A percentile compares a stretch with the other conserved stretches of the same genome.
Conservation (phyloP, 2,329 filamentous ascomycete species). For the Aspergillus costaricaensis region DNA sequence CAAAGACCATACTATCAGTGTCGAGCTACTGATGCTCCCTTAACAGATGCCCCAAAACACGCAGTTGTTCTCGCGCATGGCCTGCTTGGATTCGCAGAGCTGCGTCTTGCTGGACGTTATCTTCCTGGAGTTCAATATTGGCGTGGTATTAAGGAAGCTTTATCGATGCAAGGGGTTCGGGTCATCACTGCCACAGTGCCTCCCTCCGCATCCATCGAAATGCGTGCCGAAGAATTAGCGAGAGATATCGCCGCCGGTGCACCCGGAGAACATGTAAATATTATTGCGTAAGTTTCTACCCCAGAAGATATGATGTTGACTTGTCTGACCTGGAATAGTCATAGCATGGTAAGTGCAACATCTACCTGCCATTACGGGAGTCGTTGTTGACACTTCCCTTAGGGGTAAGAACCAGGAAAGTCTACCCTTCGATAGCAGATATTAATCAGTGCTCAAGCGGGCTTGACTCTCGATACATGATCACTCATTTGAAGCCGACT, state of each 20-base stretch:
- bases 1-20: too few relatives aligned
- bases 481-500: conserved; percentile 57
- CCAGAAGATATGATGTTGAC: not conserved
- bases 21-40: not conserved
- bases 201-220: conserved; percentile 61
- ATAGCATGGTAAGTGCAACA: conserved; percentile 50
- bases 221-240: conserved; percentile 56
- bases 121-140: conserved; percentile 65
- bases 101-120: conserved; percentile 55
- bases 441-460: conserved; percentile 48
- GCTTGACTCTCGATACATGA: conserved; percentile 66
- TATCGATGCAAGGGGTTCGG: conserved; percentile 58
- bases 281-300: conserved; percentile 57
- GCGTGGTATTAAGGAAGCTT: conserved; percentile 63
- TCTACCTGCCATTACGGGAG: not conserved
- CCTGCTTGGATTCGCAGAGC: conserved; percentile 66
- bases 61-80: conserved; percentile 66
- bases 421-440: not conserved
- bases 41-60: conserved; percentile 50
- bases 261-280: conserved; percentile 61
- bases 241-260: conserved; percentile 56
- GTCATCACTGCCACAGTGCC: conserved; percentile 64
- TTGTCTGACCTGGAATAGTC: conserved; percentile 30
- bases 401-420: conserved; percentile 35
- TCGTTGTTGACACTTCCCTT: conserved; percentile 2